Base-by-base conservation (phyloP, 345 rosid species). In the Sisymbrium altissimum region DNA sequence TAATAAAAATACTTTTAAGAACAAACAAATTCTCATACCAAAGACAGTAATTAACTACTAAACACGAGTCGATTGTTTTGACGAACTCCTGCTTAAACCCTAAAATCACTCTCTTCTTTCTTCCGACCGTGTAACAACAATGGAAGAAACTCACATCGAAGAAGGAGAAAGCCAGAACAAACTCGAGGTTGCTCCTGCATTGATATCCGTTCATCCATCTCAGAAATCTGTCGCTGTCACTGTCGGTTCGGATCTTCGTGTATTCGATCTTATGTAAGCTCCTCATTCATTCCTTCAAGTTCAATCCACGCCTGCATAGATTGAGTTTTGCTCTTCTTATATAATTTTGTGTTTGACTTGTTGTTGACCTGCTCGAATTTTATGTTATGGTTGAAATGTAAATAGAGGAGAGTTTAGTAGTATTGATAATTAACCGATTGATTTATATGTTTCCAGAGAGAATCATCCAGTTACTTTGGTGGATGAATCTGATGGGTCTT, bases 171-270 rank as follows among this genome's bases (percentile, higher is more conserved):
- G 9, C 72, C 82, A 76, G 49, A 83, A 57, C 74, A 87, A 86
- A 29, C 49, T 76, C 13, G 96, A 90, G 75, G 92, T 85, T 40
- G 91, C 98, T 70, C 97, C 96, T 8, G 96, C 99, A 35, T 80
- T 92, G 17, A 76, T 92, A 23, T 65, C 91, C 4, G 84, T 86
- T 35, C 94, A 95, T 61, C 97, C 97, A 8, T 44, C 72, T 67
- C 98, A 87, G 70, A 75, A 79, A 50, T 88, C 94, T 0, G 87
- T 92, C 7, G 85, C 86, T 6, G 90, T 95, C 44, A 79, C 97
- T 12, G 89, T 90, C 58, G 97, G 96, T 3, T 83, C 90, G 15
- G 96, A 90, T 83, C 97, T 95, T 71, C 97, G 96, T 58, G 81
- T 87, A 57, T 90, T 86, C 80, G 85, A 92, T 74, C 88, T 92